These are phyloP conservation scores for Saturnispora sekii DNA, from an alignment of 805 yeast genomes.

Conservation along the genomic window DNA sequence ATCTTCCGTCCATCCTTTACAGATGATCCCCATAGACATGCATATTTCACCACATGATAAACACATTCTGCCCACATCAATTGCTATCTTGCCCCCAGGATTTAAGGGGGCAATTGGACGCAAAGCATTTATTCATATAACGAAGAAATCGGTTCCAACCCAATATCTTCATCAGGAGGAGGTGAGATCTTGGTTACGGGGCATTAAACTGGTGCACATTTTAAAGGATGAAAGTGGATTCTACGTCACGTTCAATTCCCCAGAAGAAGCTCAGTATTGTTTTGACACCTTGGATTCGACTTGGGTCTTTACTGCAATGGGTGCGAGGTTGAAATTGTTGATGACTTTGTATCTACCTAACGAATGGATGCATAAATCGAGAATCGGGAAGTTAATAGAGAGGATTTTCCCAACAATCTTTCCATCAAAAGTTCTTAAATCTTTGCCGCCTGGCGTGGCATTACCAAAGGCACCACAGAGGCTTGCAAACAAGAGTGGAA, in stretches of 20 bases:
- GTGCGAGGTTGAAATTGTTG: constrained; percentile 34
- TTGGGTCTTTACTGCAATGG: constrained; percentile 23
- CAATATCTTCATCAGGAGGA: constrained; percentile 42
- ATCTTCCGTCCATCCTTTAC: constrained; percentile 1
- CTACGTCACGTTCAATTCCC: constrained; percentile 56
- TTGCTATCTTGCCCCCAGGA: constrained; percentile 35
- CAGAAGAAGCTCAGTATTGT: constrained; percentile 49
- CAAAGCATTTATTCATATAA: constrained; percentile 49
- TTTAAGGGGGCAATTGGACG: constrained; percentile 40
- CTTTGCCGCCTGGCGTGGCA: too few relatives aligned
- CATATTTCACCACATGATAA: constrained; percentile 23
- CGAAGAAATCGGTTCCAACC: constrained; percentile 40
- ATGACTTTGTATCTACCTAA: constrained; percentile 53
- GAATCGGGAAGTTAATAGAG: constrained; percentile 20
- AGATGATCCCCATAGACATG: constrained; percentile 2
- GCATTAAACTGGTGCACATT: constrained; percentile 58
- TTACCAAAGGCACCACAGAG: background rate
- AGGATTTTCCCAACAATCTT: constrained; percentile 2
- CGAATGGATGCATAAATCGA: constrained; percentile 23
- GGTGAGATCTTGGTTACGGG: constrained; percentile 46
- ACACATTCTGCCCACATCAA: constrained; percentile 23
- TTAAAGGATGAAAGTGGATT: constrained; percentile 57
- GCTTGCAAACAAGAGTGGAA: background rate
- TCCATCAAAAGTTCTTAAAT: background rate
- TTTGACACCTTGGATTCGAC: constrained; percentile 53